Percentiles rank a stretch among this genome's conserved stretches.
Evolutionary conservation across 1,284 basidiomycete species (phyloP).

Genomic region (Leccinum colubrinum): DNA sequence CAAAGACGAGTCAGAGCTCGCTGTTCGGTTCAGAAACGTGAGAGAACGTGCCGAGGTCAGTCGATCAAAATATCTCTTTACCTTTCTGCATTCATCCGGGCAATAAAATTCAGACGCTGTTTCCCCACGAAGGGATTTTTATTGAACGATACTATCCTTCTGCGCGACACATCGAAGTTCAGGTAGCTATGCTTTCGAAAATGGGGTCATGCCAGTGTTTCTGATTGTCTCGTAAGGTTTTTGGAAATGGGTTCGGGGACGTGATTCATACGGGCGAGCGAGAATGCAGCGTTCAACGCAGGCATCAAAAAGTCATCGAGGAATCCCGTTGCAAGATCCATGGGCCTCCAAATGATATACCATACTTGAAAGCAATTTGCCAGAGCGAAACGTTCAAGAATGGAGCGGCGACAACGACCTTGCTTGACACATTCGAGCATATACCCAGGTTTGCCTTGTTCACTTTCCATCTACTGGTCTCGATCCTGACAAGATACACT

Average conservation of each 20-base stretch:
- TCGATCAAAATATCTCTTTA: not conserved
- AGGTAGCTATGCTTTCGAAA: slow-evolving; percentile 36
- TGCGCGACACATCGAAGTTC: slow-evolving; percentile 66
- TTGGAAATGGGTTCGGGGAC: slow-evolving; percentile 60
- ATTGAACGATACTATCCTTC: slow-evolving; percentile 59
- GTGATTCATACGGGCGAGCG: slow-evolving; percentile 69
- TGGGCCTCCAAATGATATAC: slow-evolving; percentile 56
- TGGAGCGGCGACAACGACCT: slow-evolving; percentile 55
- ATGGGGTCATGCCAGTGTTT: no score
- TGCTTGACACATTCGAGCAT: slow-evolving; percentile 49
- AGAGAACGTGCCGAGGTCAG: slow-evolving; percentile 47
- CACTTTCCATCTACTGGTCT: not conserved
- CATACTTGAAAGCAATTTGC: slow-evolving; percentile 50
- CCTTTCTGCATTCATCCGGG: not conserved
- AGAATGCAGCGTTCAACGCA: slow-evolving; percentile 68
- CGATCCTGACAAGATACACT: slow-evolving; percentile 5
- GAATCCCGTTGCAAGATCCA: slow-evolving; percentile 52
- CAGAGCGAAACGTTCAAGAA: slow-evolving; percentile 39
- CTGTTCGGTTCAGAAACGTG: slow-evolving; percentile 37
- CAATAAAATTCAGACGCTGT: slow-evolving; percentile 40
- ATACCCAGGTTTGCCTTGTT: slow-evolving; percentile 36
- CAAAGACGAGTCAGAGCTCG: slow-evolving; percentile 40
- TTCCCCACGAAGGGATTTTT: slow-evolving; percentile 56
- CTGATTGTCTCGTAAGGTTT: slow-evolving; percentile 40
- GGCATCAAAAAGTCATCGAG: slow-evolving; percentile 77